Conservation (phyloP, 2,329 filamentous ascomycete genomes). For the Colletotrichum zoysiae region DNA sequence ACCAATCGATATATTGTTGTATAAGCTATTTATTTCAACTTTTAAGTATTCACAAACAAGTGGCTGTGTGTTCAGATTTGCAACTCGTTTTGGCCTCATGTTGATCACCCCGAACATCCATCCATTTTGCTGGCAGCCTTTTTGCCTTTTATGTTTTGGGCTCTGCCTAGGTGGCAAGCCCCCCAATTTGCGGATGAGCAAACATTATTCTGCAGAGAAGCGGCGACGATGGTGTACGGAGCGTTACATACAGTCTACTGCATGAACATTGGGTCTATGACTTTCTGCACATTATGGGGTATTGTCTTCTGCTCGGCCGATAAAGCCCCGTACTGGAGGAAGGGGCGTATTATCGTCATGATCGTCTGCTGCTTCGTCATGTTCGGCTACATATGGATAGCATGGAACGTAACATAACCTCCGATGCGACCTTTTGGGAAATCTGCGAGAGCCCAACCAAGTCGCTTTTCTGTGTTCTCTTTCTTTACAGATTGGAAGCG, state of each 20-base stretch:
- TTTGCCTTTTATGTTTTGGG: conserved; percentile 53
- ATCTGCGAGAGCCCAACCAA: too few species aligned
- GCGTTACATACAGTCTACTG: conserved; percentile 52
- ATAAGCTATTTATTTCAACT: conserved; percentile 53
- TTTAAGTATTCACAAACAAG: neutral
- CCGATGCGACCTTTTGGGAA: too few species aligned
- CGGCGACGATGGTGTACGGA: conserved; percentile 54
- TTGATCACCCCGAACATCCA: conserved; percentile 48
- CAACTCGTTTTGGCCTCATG: conserved; percentile 51
- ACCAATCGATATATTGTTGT: conserved; percentile 50
- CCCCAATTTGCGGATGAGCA: conserved; percentile 55
- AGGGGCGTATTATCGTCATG: conserved; percentile 53
- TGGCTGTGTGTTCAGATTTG: conserved; percentile 45
- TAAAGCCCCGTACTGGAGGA: conserved; percentile 53
- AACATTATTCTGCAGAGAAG: conserved; percentile 52
- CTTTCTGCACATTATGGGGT: conserved; percentile 56
- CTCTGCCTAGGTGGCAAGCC: conserved; percentile 55
- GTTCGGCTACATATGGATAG: conserved; percentile 36
- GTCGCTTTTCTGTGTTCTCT: too few species aligned
- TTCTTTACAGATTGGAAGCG: too few species aligned
- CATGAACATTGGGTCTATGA: conserved; percentile 54
- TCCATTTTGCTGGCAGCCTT: conserved; percentile 46
- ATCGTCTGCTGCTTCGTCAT: conserved; percentile 44
- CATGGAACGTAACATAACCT: conserved; percentile 26
- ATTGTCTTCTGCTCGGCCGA: conserved; percentile 52